Percentiles rank a stretch among this genome's conserved stretches.
phyloP scores from a whole-genome alignment of 108 stramenopile species.

The Nitzschia sp. region DNA sequence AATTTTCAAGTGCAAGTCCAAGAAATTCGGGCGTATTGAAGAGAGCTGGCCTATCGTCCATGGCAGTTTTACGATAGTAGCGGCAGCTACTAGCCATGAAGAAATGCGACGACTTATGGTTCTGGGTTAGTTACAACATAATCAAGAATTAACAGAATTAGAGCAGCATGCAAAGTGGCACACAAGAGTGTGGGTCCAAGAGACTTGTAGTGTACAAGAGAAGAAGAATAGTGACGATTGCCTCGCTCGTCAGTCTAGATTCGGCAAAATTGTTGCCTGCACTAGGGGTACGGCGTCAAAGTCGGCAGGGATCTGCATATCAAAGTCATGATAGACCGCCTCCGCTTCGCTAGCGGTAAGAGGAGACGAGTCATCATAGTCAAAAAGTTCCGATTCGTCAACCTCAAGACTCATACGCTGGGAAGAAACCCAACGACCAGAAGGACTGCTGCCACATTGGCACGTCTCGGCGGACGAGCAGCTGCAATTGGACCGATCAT shows the following conservation, averaged over 20 bases:
- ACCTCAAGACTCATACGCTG: not conserved
- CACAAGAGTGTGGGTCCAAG: not conserved
- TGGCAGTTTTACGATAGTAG: no score
- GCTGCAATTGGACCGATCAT: not conserved
- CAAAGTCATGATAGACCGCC: slow-evolving; percentile 3
- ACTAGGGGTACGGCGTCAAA: slow-evolving; percentile 34
- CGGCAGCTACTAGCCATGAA: no score
- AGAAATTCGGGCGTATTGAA: slow-evolving; percentile 56
- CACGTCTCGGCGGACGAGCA: not conserved
- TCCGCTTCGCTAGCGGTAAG: not conserved
- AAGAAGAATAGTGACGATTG: not conserved
- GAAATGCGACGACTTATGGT: no score
- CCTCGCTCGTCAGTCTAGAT: not conserved
- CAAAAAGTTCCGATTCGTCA: not conserved
- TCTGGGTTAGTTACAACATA: no score
- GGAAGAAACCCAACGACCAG: not conserved
- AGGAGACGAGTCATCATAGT: slow-evolving; percentile 2
- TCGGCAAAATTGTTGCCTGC: slow-evolving; percentile 17
- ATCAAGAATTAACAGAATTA: no score
- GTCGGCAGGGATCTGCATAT: slow-evolving; percentile 27
- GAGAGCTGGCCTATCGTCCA: no score
- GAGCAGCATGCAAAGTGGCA: no score
- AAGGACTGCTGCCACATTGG: not conserved
- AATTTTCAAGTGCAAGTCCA: slow-evolving; percentile 52
- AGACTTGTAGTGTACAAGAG: not conserved